phyloP scores from a whole-genome alignment of 1,139 yeast genomes.

The Schwanniomyces etchellsii region DNA sequence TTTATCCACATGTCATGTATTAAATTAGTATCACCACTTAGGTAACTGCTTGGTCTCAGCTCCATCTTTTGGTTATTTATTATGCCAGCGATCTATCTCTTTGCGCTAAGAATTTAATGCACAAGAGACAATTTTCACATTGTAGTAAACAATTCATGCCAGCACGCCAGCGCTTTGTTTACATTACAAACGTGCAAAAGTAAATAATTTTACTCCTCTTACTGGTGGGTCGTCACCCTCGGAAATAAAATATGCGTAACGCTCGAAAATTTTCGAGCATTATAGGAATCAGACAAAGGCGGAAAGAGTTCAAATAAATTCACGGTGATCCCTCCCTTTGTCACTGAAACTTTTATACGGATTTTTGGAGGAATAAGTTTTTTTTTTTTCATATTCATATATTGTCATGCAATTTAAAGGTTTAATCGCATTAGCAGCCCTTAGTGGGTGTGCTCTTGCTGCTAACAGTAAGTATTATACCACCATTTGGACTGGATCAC shows the following conservation, averaged over 20 bases:
- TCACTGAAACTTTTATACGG: too few relatives aligned
- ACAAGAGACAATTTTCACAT: too few relatives aligned
- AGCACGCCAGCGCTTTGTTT: conserved; percentile 1
- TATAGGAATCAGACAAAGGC: neutral
- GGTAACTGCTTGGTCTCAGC: too few relatives aligned
- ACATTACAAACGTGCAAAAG: neutral
- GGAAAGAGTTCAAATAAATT: neutral
- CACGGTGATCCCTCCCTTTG: conserved; percentile 1
- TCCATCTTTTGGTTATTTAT: too few relatives aligned
- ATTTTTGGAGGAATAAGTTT: too few relatives aligned
- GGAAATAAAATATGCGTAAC: neutral
- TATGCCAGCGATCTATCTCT: too few relatives aligned
- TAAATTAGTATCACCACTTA: too few relatives aligned
- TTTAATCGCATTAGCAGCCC: conserved; percentile 39
- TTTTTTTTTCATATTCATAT: too few relatives aligned
- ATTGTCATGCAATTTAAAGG: conserved; percentile 46
- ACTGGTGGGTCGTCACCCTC: conserved; percentile 1
- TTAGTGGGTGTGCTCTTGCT: conserved; percentile 37
- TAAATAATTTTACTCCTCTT: neutral
- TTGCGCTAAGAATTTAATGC: too few relatives aligned
- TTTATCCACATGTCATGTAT: too few relatives aligned
- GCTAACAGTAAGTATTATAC: conserved; percentile 48
- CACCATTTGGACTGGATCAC: too few relatives aligned
- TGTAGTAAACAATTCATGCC: neutral
- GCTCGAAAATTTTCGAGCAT: neutral